phyloP scores from a whole-genome alignment of 768 basidiomycete species.

The Epithele typhae region DNA sequence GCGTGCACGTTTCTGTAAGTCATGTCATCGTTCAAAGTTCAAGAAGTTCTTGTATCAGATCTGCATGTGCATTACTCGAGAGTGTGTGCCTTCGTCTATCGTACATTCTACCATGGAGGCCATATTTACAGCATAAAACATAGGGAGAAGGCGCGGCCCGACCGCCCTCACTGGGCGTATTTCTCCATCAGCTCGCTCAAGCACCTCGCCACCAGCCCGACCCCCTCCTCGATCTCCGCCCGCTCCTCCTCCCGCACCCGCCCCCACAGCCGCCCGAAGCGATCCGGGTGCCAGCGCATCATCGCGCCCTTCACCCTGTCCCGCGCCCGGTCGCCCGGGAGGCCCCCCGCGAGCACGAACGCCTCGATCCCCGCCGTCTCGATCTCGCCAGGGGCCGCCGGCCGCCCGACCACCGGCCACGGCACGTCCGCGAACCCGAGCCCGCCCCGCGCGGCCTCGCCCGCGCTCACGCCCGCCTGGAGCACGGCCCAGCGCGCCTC shows the following conservation, averaged over 20 bases:
- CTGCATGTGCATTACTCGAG: too few relatives aligned
- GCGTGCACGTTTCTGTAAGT: too few relatives aligned
- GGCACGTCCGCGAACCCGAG: constrained; percentile 63
- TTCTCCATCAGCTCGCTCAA: constrained; percentile 63
- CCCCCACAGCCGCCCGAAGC: constrained; percentile 55
- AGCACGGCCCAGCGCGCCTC: constrained; percentile 63
- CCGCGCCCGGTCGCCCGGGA: constrained; percentile 58
- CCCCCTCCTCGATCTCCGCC: constrained; percentile 52
- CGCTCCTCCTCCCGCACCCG: constrained; percentile 52
- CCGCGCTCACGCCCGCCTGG: constrained; percentile 5
- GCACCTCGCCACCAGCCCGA: constrained; percentile 61
- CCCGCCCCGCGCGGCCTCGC: constrained; percentile 30
- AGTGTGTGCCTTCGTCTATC: too few relatives aligned
- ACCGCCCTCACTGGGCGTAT: too few relatives aligned
- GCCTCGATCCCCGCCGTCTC: constrained; percentile 46
- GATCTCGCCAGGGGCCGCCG: constrained; percentile 45
- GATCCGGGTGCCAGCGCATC: constrained; percentile 79
- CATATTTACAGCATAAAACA: too few relatives aligned
- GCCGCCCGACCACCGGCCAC: constrained; percentile 56
- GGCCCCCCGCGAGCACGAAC: constrained; percentile 63
- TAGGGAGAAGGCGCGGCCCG: too few relatives aligned
- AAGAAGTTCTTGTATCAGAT: too few relatives aligned
- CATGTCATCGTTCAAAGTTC: too few relatives aligned
- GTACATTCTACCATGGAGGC: too few relatives aligned
- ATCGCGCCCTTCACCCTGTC: constrained; percentile 65